Evolutionary conservation across 768 basidiomycete species (phyloP).

Genomic region (Lyophyllum shimeji): DNA sequence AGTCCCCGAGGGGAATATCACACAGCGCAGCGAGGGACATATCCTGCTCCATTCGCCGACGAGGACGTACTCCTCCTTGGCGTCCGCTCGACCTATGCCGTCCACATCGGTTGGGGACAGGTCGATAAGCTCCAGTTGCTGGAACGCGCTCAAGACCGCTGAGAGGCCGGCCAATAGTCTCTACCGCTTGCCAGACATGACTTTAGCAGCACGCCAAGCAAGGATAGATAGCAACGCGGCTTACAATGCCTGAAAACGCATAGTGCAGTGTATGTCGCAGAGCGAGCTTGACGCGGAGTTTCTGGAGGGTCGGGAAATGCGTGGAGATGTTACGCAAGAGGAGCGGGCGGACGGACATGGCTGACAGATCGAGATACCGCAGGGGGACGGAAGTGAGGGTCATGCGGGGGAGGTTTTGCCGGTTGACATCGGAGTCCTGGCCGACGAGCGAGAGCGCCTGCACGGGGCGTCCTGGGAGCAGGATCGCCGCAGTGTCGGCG

Average conservation of each 20-base stretch:
- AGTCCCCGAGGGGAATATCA: conserved; percentile 56
- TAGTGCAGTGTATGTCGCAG: conserved; percentile 66
- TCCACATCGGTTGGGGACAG: conserved; percentile 58
- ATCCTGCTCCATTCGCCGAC: conserved; percentile 55
- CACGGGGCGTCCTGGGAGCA: conserved; percentile 64
- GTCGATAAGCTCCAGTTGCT: conserved; percentile 50
- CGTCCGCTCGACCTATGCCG: conserved; percentile 40
- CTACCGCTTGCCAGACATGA: conserved; percentile 31
- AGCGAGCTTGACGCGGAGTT: conserved; percentile 55
- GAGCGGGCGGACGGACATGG: conserved; percentile 56
- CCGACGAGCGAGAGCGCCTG: conserved; percentile 55
- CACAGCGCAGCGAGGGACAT: conserved; percentile 50
- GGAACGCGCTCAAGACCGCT: conserved; percentile 53
- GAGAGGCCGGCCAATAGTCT: conserved; percentile 58
- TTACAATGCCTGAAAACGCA: conserved; percentile 64
- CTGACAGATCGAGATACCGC: conserved; percentile 55
- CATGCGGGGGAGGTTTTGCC: conserved; percentile 50
- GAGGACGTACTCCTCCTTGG: conserved; percentile 49
- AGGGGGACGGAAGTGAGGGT: conserved; percentile 48
- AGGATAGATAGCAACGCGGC: conserved; percentile 24
- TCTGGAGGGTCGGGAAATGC: conserved; percentile 48
- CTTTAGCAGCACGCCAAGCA: neutral
- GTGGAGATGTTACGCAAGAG: conserved; percentile 56
- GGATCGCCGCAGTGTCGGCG: conserved; percentile 53
- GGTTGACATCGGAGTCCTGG: conserved; percentile 53